Conservation (phyloP, 345 rosid species). For the Passiflora organensis region DNA sequence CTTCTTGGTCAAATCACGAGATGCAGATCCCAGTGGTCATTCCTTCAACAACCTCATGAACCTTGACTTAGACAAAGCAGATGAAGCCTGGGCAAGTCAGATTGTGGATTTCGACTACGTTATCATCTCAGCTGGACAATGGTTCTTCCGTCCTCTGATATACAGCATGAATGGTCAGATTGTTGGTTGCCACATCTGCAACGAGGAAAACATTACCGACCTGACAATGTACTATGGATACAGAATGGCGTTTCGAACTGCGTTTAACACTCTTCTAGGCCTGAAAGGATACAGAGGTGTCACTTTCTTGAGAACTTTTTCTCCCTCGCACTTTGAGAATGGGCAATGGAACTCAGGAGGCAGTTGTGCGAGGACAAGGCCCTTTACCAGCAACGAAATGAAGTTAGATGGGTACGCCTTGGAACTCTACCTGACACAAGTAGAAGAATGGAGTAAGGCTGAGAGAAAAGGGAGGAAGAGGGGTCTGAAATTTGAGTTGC, state of each 20-base stretch:
- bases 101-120: conserved; percentile 38
- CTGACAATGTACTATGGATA: conserved; percentile 40
- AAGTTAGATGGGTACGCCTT: conserved; percentile 34
- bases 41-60: conserved; percentile 33
- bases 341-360: conserved; percentile 73
- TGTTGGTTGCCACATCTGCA: conserved; percentile 42
- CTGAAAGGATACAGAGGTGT: conserved; percentile 32
- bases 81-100: conserved; percentile 40
- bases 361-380: conserved; percentile 49
- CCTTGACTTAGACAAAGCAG: conserved; percentile 45
- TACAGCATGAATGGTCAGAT: conserved; percentile 28
- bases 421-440: conserved; percentile 42
- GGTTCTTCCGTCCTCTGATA: conserved; percentile 49
- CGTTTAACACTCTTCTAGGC: conserved; percentile 36
- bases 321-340: conserved; percentile 59
- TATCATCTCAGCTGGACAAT: conserved; percentile 51
- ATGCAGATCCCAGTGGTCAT: conserved; percentile 37
- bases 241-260: conserved; percentile 54
- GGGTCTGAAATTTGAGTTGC: conserved; percentile 33
- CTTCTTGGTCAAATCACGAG: conserved; percentile 40
- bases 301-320: conserved; percentile 44
- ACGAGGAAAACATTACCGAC: conserved; percentile 25
- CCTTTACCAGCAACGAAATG: conserved; percentile 38
- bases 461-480: conserved; percentile 34
- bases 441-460: conserved; percentile 36